Base-by-base conservation (phyloP, 805 yeast genomes). In the Scheffersomyces stipitis region DNA sequence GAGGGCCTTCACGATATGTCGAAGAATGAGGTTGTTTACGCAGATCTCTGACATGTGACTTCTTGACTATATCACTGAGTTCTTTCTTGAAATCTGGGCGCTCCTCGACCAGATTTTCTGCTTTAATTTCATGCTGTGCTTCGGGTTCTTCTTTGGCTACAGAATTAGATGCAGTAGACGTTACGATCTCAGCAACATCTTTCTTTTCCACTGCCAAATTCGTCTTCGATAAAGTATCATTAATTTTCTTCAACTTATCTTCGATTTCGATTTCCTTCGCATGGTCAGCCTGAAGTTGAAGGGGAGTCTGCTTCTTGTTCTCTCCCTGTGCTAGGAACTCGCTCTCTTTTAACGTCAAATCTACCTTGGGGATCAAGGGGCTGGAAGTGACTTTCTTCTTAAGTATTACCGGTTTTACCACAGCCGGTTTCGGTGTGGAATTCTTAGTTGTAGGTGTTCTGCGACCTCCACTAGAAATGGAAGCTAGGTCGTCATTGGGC, bases 381-480 rank as follows among this genome's bases (percentile, higher is more conserved):
- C 12, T 7, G 17, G 17, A 26, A 27, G 33, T 38, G 7, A 16
- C 15, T 3, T 26, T 34, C 27, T 62, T 66, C 51, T 69, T 69
- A 48, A 68, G 58, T 24, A 69, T 58, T 1, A 63, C 58, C 1
- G 73, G 72, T 34, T 66, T 67, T 12, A 45, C 40, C 10, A 41
- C 40, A 4, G 34, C 40, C 3, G 51, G 56, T 30, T 62, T 62
- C 3, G 65, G 61, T 2, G 61, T 46, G 5, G 38, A 42, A 16
- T 46, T 41, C 10, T 30, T 31, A 4, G 42, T 39, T 18, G 36
- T 18, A 5, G 52, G 49, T 6, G 55, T 32, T 13, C 38, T 47
- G 31, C 48, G 52, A n/a, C 45, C 43, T 4, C 46, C 30, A 3
- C 42, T 31, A 28, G 48, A 38, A 45, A 50, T 30, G 43, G 49